These are phyloP conservation scores for Penicillium roqueforti DNA, from an alignment of 495 filamentous ascomycete species.

Conservation along the genomic window DNA sequence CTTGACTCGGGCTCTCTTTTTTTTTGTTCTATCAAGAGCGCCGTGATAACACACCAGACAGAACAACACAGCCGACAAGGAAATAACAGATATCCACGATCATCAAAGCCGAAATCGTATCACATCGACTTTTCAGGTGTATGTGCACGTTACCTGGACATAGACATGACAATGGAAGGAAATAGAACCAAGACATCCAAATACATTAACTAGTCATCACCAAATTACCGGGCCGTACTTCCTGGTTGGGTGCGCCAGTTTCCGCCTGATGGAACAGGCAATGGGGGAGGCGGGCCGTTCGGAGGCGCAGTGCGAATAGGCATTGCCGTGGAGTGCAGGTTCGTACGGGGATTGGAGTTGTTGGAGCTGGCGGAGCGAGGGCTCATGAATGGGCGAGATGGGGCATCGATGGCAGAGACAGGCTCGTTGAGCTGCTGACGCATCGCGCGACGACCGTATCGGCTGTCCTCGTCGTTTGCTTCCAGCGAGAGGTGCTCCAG, in stretches of 20 bases:
- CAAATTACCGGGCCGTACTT: conserved; percentile 20
- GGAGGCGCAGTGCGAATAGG: conserved; percentile 44
- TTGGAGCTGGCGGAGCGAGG: conserved; percentile 39
- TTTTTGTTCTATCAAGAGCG: neutral
- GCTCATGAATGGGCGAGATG: conserved; percentile 31
- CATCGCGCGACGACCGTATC: conserved; percentile 37
- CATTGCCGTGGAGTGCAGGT: conserved; percentile 35
- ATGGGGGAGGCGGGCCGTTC: conserved; percentile 36
- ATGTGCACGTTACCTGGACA: conserved; percentile 1
- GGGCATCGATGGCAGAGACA: conserved; percentile 35
- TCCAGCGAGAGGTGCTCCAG: conserved; percentile 42
- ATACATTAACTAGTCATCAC: neutral
- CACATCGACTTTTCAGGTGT: neutral
- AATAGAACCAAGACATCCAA: neutral
- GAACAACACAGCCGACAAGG: neutral
- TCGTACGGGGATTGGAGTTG: conserved; percentile 35
- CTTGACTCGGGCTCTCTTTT: neutral
- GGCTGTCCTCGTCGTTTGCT: conserved; percentile 32
- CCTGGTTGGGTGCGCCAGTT: conserved; percentile 33
- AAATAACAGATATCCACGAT: neutral
- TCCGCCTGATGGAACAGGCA: conserved; percentile 33
- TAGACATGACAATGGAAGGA: neutral
- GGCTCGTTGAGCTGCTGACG: conserved; percentile 36
- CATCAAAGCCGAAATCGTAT: neutral
- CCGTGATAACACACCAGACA: neutral